phyloP scores from a whole-genome alignment of 192 early-diverging fungal species.

The Coemansia sp. region DNA sequence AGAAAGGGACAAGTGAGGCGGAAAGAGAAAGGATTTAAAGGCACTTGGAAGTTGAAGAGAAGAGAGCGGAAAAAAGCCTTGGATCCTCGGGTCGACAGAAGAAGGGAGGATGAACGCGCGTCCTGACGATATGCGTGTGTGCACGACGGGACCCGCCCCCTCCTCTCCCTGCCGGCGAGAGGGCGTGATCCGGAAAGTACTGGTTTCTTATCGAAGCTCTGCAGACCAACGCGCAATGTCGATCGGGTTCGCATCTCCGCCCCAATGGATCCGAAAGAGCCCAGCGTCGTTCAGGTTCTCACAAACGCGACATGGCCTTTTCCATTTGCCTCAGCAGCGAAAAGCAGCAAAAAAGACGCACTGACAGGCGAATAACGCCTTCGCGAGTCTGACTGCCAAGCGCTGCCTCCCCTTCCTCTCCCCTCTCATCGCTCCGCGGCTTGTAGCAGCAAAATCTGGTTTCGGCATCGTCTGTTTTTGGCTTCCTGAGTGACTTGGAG shows the following conservation, averaged over 20 bases:
- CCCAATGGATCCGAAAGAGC: background rate
- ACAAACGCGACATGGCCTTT: background rate
- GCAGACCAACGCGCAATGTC: background rate
- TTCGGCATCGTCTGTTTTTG: background rate
- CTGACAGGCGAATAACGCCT: too few relatives aligned
- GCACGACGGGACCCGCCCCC: background rate
- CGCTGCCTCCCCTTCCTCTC: too few relatives aligned
- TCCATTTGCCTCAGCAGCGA: background rate
- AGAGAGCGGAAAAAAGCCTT: background rate
- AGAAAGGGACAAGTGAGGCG: slow-evolving; percentile 1
- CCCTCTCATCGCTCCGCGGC: too few relatives aligned
- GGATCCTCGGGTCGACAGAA: too few relatives aligned
- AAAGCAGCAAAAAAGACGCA: background rate
- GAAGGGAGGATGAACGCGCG: too few relatives aligned
- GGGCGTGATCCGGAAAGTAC: background rate
- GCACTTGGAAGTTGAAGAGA: slow-evolving; percentile 1
- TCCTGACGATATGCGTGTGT: background rate
- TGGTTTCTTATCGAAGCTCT: background rate
- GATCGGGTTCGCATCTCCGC: background rate
- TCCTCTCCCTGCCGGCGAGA: background rate
- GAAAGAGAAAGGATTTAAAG: background rate
- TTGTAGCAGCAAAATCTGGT: background rate
- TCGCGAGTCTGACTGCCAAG: too few relatives aligned
- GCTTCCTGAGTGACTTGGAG: background rate
- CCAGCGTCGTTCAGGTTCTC: too few relatives aligned